These are phyloP conservation scores for Aspergillus leporis DNA, from an alignment of 495 filamentous ascomycete genomes.

Conservation along the genomic window DNA sequence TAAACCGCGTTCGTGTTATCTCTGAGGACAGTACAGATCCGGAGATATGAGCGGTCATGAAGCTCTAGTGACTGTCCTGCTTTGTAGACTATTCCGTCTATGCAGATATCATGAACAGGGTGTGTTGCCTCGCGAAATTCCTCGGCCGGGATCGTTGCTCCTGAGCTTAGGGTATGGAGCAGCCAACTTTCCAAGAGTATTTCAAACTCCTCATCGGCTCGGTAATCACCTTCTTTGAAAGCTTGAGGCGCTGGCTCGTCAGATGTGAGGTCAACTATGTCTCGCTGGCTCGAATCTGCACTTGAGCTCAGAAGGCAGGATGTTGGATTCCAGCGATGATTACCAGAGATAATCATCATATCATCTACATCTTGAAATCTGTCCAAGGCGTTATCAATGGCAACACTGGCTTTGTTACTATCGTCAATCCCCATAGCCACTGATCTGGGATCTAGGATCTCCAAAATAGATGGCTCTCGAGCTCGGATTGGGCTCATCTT, in stretches of 20 bases:
- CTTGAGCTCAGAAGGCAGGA: background rate
- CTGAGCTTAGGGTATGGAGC: background rate
- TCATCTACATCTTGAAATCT: constrained; percentile 11
- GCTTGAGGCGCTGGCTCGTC: background rate
- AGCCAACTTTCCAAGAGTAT: constrained; percentile 13
- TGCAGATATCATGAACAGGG: constrained; percentile 12
- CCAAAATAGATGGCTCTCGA: background rate
- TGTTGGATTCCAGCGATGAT: background rate
- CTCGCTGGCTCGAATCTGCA: background rate
- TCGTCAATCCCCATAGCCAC: background rate
- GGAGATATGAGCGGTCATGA: constrained; percentile 20
- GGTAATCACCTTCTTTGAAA: constrained; percentile 24
- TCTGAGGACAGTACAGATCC: constrained; percentile 18
- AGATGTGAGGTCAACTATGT: constrained; percentile 13
- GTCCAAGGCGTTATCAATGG: constrained; percentile 21
- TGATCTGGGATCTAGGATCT: background rate
- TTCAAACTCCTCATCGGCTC: constrained; percentile 24
- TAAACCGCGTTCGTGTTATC: constrained; percentile 10
- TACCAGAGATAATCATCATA: background rate
- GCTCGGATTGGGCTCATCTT: background rate
- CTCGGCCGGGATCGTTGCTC: background rate
- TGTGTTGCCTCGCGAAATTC: background rate
- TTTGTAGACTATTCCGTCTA: constrained; percentile 24
- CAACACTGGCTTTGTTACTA: constrained; percentile 13
- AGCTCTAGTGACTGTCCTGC: constrained; percentile 27